Evolutionary conservation across 306 rosid genomes (phyloP).

Genomic region (Delonix regia): DNA sequence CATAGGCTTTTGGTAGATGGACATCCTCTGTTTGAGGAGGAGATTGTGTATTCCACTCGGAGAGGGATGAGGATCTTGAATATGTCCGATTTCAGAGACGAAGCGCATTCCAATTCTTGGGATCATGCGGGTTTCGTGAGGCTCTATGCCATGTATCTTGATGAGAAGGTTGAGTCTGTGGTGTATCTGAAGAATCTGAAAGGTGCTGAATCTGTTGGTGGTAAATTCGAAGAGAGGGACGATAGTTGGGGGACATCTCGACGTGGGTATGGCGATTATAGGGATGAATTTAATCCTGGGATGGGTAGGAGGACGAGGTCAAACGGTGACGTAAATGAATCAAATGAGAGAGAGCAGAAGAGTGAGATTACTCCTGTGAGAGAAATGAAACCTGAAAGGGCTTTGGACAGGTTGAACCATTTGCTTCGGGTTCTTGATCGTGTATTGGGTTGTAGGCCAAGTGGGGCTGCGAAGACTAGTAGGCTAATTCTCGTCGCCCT

Average conservation of each 20-base stretch:
- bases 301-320: constrained; percentile 47
- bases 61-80: constrained; percentile 66
- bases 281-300: constrained; percentile 47
- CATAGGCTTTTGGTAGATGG: constrained; percentile 75
- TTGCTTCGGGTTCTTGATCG: constrained; percentile 67
- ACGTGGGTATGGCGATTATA: constrained; percentile 36
- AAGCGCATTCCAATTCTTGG: constrained; percentile 82
- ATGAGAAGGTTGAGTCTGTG: constrained; percentile 66
- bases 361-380: constrained; percentile 56
- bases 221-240: constrained; percentile 31
- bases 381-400: constrained; percentile 70
- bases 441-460: constrained; percentile 70
- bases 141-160: constrained; percentile 72
- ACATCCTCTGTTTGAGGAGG: constrained; percentile 74
- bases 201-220: constrained; percentile 31
- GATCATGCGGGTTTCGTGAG: constrained; percentile 75
- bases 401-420: constrained; percentile 62
- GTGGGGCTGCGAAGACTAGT: constrained; percentile 65
- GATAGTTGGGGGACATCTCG: constrained; percentile 30
- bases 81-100: constrained; percentile 77
- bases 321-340: constrained; percentile 47
- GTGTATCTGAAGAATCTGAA: constrained; percentile 54
- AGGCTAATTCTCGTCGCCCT: constrained; percentile 70
- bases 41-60: constrained; percentile 57
- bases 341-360: constrained; percentile 42